Percentiles rank a stretch among this genome's conserved stretches.
Evolutionary conservation across 768 basidiomycete species (phyloP).

Genomic region (Hygrophoropsis aurantiaca): DNA sequence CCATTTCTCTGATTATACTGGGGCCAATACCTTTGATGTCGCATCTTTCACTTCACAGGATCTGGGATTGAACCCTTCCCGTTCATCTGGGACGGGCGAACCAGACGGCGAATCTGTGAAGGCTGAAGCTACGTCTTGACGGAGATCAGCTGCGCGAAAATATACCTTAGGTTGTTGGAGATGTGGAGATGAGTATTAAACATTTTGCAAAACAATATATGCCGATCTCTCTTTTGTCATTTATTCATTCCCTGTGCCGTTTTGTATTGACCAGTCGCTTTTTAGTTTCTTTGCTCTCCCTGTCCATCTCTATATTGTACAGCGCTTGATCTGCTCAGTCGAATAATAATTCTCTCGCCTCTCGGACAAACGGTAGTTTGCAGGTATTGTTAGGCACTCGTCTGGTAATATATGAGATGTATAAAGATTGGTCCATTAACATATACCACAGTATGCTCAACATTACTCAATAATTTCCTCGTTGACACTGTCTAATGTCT

Average conservation of each 20-base stretch:
- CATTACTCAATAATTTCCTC: slow-evolving; percentile 29
- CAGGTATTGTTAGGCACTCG: slow-evolving; percentile 19
- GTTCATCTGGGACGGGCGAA: slow-evolving; percentile 51
- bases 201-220: slow-evolving; percentile 30
- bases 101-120: slow-evolving; percentile 68
- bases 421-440: slow-evolving; percentile 14
- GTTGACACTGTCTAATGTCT: slow-evolving; percentile 42
- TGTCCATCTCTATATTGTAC: slow-evolving; percentile 35
- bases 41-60: slow-evolving; percentile 66
- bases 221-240: slow-evolving; percentile 29
- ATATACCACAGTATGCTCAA: slow-evolving; percentile 13
- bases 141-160: slow-evolving; percentile 10
- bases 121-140: slow-evolving; percentile 51
- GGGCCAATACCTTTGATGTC: slow-evolving; percentile 70
- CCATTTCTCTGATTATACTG: slow-evolving; percentile 69
- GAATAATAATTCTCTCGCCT: slow-evolving; percentile 26
- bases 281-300: slow-evolving; percentile 29
- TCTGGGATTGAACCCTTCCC: slow-evolving; percentile 54
- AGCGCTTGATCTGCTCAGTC: slow-evolving; percentile 22
- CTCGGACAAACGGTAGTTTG: slow-evolving; percentile 11
- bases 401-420: slow-evolving; percentile 14
- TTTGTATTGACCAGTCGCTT: slow-evolving; percentile 34
- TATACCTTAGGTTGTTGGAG: slow-evolving; percentile 23
- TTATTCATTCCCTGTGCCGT: slow-evolving; percentile 39
- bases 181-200: slow-evolving; percentile 29